phyloP scores from a whole-genome alignment of 345 rosid genomes.

The Eutrema yunnanense region DNA sequence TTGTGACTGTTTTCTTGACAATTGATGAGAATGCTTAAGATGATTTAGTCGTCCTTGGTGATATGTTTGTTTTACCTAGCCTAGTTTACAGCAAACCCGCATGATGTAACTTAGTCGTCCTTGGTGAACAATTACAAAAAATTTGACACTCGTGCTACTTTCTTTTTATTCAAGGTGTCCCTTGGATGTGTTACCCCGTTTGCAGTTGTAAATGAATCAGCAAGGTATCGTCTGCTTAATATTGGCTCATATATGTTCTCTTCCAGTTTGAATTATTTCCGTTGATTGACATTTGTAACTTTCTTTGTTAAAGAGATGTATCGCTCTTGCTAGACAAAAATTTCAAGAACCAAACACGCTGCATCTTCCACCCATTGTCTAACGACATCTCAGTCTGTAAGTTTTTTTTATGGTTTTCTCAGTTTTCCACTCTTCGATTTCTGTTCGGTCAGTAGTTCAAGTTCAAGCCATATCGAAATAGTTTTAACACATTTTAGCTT shows the following conservation, averaged over 20 bases:
- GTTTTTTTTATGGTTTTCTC: constrained; percentile 10
- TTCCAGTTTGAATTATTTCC: not conserved
- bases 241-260: not conserved
- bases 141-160: not conserved
- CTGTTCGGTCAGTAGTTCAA: not conserved
- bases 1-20: not conserved
- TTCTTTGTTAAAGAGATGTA: constrained; percentile 49
- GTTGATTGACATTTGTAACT: not conserved
- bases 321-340: constrained; percentile 73
- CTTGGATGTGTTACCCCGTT: constrained; percentile 89
- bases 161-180: constrained; percentile 46
- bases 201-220: constrained; percentile 73
- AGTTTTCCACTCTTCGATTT: not conserved
- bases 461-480: too few species aligned
- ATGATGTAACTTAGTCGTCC: not conserved
- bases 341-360: constrained; percentile 48
- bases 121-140: too few species aligned
- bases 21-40: not conserved
- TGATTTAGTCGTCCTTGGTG: not conserved
- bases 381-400: constrained; percentile 78
- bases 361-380: constrained; percentile 88
- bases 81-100: not conserved
- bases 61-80: not conserved
- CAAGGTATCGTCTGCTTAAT: constrained; percentile 41
- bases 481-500: not conserved